Percentiles rank a stretch among this genome's conserved stretches.
Evolutionary conservation across 1,139 yeast genomes (phyloP).

Genomic region (Kodamaea suecica): DNA sequence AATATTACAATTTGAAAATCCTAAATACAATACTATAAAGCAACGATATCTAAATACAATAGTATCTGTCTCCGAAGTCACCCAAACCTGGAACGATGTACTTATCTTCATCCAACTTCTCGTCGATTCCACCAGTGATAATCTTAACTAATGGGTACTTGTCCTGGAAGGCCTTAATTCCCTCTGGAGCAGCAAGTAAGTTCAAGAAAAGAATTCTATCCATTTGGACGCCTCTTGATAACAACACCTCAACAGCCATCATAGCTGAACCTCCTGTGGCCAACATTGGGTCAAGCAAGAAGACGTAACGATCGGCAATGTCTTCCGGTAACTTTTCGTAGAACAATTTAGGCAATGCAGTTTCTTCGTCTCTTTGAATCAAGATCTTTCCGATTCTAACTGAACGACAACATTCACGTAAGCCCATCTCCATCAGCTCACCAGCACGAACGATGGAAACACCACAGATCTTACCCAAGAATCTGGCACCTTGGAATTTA

Average conservation of each 20-base stretch:
- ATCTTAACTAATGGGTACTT: conserved; percentile 82
- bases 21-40: conserved; percentile 82
- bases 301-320: conserved; percentile 81
- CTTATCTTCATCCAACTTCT: conserved; percentile 76
- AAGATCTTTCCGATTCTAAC: conserved; percentile 94
- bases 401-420: conserved; percentile 90
- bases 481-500: conserved; percentile 71
- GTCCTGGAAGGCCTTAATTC: conserved; percentile 71
- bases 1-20: not conserved
- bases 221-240: conserved; percentile 80
- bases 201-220: conserved; percentile 87
- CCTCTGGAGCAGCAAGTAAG: conserved; percentile 92
- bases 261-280: conserved; percentile 98
- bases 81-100: conserved; percentile 94
- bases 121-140: conserved; percentile 91
- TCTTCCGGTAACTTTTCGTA: conserved; percentile 94
- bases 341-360: conserved; percentile 70
- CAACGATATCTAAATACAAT: conserved; percentile 57
- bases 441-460: conserved; percentile 98
- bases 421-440: conserved; percentile 97
- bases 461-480: conserved; percentile 92
- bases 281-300: conserved; percentile 91
- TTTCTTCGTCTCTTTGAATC: conserved; percentile 96
- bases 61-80: conserved; percentile 96
- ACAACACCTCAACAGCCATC: conserved; percentile 91